Conservation (phyloP, 176 grass and related monocot genomes). For the Secale cereale region DNA sequence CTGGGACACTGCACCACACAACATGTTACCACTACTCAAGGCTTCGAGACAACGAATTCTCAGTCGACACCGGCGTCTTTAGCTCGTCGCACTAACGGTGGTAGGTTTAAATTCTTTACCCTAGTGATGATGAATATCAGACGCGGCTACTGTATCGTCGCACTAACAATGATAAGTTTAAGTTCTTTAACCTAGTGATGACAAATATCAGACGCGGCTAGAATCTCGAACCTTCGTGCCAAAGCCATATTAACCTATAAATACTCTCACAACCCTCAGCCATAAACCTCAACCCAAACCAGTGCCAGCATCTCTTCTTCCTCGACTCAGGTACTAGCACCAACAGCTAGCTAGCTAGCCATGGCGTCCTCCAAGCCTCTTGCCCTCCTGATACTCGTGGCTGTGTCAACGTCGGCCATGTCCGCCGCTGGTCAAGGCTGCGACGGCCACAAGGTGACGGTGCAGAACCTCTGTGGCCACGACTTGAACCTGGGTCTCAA, state of each 20-base stretch:
- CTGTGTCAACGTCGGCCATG: not conserved
- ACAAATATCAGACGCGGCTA: not conserved
- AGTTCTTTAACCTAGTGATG: not conserved
- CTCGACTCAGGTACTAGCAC: not conserved
- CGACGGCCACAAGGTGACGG: slow-evolving; percentile 29
- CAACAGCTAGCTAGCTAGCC: not conserved
- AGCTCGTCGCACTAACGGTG: not conserved
- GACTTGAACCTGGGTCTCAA: not conserved
- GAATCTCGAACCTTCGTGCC: not conserved
- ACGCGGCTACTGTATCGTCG: not conserved
- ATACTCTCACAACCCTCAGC: not conserved
- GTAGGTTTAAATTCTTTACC: not conserved
- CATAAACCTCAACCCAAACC: not conserved
- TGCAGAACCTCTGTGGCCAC: slow-evolving; percentile 36
- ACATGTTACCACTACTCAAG: no score
- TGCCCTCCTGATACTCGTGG: not conserved
- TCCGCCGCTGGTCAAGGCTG: not conserved
- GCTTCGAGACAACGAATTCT: no score
- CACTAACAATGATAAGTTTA: not conserved
- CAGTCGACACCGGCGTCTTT: no score
- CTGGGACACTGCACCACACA: no score
- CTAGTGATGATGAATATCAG: not conserved
- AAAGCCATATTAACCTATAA: slow-evolving; percentile 18
- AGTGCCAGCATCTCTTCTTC: not conserved
- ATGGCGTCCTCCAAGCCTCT: slow-evolving; percentile 16